A percentile compares a stretch with the other conserved stretches of the same genome.
Evolutionary conservation across 306 rosid genomes (phyloP).

Genomic region (Sesbania bispinosa): DNA sequence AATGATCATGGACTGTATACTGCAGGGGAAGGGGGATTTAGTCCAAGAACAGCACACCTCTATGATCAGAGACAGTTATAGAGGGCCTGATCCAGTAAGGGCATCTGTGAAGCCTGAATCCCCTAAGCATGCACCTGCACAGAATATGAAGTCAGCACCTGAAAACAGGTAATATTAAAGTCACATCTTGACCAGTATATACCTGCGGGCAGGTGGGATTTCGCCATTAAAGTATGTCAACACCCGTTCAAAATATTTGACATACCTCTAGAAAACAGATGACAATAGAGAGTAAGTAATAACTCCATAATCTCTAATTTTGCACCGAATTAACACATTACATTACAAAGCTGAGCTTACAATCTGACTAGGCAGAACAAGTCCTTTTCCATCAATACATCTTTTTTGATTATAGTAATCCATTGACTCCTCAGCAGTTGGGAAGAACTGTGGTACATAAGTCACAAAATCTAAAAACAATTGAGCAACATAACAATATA

Average conservation of each 20-base stretch:
- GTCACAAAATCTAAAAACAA: slow-evolving; percentile 14
- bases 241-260: slow-evolving; percentile 86
- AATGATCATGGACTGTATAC: slow-evolving; percentile 4
- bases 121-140: slow-evolving; percentile 94
- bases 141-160: slow-evolving; percentile 26
- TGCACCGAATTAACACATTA: slow-evolving; percentile 13
- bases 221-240: slow-evolving; percentile 89
- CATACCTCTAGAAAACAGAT: slow-evolving; percentile 58
- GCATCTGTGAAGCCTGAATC: slow-evolving; percentile 95
- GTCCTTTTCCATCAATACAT: slow-evolving; percentile 93
- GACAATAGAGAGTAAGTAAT: background rate
- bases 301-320: slow-evolving; percentile 16
- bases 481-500: slow-evolving; percentile 1
- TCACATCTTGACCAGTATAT: slow-evolving; percentile 22
- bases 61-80: slow-evolving; percentile 86
- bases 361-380: slow-evolving; percentile 96
- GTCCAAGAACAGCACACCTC: slow-evolving; percentile 53
- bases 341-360: slow-evolving; percentile 50
- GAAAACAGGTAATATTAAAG: slow-evolving; percentile 5
- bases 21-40: background rate
- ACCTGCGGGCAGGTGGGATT: slow-evolving; percentile 93
- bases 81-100: slow-evolving; percentile 99
- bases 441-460: slow-evolving; percentile 72
- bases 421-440: slow-evolving; percentile 96
- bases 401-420: slow-evolving; percentile 95